Conservation (phyloP, 306 rosid genomes). For the Gillenia trifoliata region DNA sequence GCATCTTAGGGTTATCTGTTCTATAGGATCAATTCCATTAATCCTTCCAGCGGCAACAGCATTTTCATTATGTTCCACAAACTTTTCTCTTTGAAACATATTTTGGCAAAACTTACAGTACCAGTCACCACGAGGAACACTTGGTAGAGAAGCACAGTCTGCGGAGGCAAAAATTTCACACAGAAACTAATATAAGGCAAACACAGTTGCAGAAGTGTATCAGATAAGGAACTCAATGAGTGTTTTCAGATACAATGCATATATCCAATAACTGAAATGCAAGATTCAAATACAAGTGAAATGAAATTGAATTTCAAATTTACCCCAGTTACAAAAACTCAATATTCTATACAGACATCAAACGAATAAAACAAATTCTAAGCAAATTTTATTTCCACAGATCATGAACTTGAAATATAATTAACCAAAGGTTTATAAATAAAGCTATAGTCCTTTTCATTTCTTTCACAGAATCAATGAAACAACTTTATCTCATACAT, state of each 20-base stretch:
- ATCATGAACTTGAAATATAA: neutral
- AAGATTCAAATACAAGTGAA: neutral
- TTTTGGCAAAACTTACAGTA: conserved; percentile 85
- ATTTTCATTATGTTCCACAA: conserved; percentile 57
- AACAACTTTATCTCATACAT: neutral
- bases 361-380: neutral
- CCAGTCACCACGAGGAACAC: conserved; percentile 80
- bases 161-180: conserved; percentile 30
- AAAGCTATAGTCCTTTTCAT: neutral
- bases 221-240: neutral
- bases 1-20: conserved; percentile 81
- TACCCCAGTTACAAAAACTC: neutral
- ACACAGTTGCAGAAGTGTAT: neutral
- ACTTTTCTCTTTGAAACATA: conserved; percentile 66
- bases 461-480: neutral
- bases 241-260: neutral
- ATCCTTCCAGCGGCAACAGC: conserved; percentile 94
- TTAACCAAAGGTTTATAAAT: neutral
- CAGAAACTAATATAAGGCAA: neutral
- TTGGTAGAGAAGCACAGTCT: conserved; percentile 84
- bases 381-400: neutral
- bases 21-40: conserved; percentile 84
- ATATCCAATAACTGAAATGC: neutral
- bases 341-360: neutral
- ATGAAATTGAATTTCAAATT: neutral